phyloP scores from a whole-genome alignment of 148 eudicot genomes.

The Selenicereus undatus region DNA sequence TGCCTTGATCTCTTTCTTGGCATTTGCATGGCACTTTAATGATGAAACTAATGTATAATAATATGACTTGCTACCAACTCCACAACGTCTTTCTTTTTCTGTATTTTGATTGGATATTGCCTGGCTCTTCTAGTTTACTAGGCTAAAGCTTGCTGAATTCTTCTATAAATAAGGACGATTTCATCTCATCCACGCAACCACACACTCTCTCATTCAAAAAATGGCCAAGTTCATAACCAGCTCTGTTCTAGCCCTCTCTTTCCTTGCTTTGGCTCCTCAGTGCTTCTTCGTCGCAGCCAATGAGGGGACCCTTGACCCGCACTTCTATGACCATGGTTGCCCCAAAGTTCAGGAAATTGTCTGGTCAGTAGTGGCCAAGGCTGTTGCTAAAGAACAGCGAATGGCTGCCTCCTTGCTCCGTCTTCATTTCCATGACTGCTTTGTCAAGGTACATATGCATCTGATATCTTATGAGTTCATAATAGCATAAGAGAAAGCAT shows the following conservation, averaged over 20 bases:
- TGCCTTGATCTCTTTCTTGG: neutral
- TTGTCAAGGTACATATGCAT: constrained; percentile 41
- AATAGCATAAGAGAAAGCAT: too few species aligned
- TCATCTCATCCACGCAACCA: neutral
- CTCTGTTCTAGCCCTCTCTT: constrained; percentile 15
- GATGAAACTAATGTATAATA: neutral
- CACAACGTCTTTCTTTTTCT: neutral
- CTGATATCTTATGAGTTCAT: neutral
- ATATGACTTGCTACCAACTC: constrained; percentile 3
- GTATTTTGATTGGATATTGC: neutral
- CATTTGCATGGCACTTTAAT: constrained; percentile 1
- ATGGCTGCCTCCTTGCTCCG: constrained; percentile 65
- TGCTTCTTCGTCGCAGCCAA: constrained; percentile 22
- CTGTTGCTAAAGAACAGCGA: constrained; percentile 49
- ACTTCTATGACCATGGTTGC: constrained; percentile 45
- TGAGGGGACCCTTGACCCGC: constrained; percentile 38
- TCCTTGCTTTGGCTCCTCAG: constrained; percentile 25
- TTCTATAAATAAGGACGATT: constrained; percentile 15
- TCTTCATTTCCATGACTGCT: constrained; percentile 66
- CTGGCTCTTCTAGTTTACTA: neutral
- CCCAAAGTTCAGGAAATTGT: constrained; percentile 46
- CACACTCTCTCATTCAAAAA: neutral
- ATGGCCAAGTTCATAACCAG: constrained; percentile 20
- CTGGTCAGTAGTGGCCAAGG: constrained; percentile 45
- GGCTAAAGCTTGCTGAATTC: neutral